Percentiles rank a stretch among this genome's conserved stretches.
Conservation (phyloP, 345 rosid species). For the Euclidium syriacum region DNA sequence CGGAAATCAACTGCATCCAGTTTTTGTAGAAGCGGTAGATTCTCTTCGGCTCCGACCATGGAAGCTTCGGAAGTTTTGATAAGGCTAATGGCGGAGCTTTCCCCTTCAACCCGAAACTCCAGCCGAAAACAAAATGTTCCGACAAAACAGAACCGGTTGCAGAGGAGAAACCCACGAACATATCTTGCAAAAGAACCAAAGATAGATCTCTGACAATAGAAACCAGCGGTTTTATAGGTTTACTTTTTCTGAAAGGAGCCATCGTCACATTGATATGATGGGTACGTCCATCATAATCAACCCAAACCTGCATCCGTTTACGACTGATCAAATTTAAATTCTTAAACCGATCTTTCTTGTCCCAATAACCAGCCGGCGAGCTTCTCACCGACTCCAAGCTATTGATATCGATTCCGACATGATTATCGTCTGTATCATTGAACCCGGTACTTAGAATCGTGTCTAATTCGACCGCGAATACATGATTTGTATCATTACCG, state of each 20-base stretch:
- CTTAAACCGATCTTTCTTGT: conserved; percentile 4
- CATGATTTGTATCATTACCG: conserved; percentile 33
- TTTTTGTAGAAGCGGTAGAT: conserved; percentile 20
- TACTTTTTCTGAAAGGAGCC: conserved; percentile 30
- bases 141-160: conserved; percentile 28
- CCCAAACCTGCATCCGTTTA: conserved; percentile 53
- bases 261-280: conserved; percentile 44
- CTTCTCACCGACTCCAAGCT: conserved; percentile 25
- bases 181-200: conserved; percentile 18
- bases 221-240: conserved; percentile 48
- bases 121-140: conserved; percentile 50
- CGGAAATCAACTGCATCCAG: conserved; percentile 26
- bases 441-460: conserved; percentile 29
- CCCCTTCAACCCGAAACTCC: conserved; percentile 54
- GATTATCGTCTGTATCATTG: conserved; percentile 29
- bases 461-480: conserved; percentile 51
- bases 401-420: conserved; percentile 46
- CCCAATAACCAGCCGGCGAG: conserved; percentile 30
- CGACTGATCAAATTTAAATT: conserved; percentile 46
- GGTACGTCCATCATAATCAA: conserved; percentile 53
- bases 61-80: conserved; percentile 49
- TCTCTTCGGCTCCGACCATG: conserved; percentile 16
- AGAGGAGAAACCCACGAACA: conserved; percentile 63
- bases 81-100: conserved; percentile 36
- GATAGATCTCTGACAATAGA: conserved; percentile 44